Percentiles rank a stretch among this genome's conserved stretches.
These are phyloP conservation scores for Saccharomyces hybrid DNA, from an alignment of 1,139 yeast genomes.

Conservation along the genomic window DNA sequence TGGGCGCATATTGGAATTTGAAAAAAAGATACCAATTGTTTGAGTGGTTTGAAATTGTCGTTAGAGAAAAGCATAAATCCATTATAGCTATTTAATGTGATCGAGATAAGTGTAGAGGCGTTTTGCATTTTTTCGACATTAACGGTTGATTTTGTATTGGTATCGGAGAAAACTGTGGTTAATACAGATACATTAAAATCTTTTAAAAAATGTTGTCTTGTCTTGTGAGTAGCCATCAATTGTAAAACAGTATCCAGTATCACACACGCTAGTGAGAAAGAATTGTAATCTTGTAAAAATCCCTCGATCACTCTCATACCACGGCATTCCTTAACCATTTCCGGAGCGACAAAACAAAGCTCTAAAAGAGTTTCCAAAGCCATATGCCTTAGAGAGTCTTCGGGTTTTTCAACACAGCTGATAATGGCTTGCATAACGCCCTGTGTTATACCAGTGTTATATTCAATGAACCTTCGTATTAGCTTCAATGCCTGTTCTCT, in stretches of 20 bases:
- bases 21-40: slow-evolving; percentile 55
- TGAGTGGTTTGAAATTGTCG: slow-evolving; percentile 49
- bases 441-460: slow-evolving; percentile 44
- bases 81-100: slow-evolving; percentile 63
- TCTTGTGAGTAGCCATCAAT: slow-evolving; percentile 51
- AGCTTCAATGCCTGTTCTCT: slow-evolving; percentile 74
- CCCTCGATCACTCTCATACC: slow-evolving; percentile 57
- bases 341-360: slow-evolving; percentile 55
- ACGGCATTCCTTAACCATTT: slow-evolving; percentile 52
- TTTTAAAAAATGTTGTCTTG: slow-evolving; percentile 45
- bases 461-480: slow-evolving; percentile 52
- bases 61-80: slow-evolving; percentile 66
- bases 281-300: slow-evolving; percentile 55
- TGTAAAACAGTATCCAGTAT: slow-evolving; percentile 51
- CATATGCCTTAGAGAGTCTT: slow-evolving; percentile 47
- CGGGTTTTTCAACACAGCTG: slow-evolving; percentile 57
- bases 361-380: slow-evolving; percentile 73
- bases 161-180: slow-evolving; percentile 59
- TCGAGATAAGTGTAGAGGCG: slow-evolving; percentile 53
- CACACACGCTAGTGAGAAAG: slow-evolving; percentile 45
- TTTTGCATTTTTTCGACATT: slow-evolving; percentile 51
- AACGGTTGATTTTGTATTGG: slow-evolving; percentile 39
- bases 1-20: slow-evolving; percentile 57
- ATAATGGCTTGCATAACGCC: slow-evolving; percentile 69
- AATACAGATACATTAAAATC: slow-evolving; percentile 61